Base-by-base conservation (phyloP, 2,329 filamentous ascomycete genomes). In the Pseudopyrenochaeta lycopersici region DNA sequence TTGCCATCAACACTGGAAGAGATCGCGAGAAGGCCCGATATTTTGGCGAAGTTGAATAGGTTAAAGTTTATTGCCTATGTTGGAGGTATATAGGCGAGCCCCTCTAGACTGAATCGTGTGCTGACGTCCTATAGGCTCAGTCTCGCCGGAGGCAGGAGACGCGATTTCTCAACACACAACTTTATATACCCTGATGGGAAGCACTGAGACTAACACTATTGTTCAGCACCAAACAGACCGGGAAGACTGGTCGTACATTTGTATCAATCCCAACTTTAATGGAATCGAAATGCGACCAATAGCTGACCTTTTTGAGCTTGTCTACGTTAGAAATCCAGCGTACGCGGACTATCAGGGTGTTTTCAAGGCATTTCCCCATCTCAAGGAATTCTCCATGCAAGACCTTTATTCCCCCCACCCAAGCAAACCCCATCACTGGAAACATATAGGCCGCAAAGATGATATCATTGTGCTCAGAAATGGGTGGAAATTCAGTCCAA, bases 381-480 rank as follows among this genome's bases (percentile, higher is more conserved):
- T 65, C 10, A 32, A 56, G 3, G 68, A 70, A 45, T 63, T 55
- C 23, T 58, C 64, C 2, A 67, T 59, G 61, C 51, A 54, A 6
- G 65, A 70, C 33, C 51, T 70, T 0, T 71, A 64, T 32, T 65
- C 64, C 2, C 62, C 56, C 40, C 66, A 69, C 29, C 62, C 64
- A 6, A 64, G 56, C 9, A 70, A 68, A 49, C 55, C 58, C n/a
- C 20, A 68, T 35, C 66, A 67, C 42, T 71, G 67, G 66, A 70
- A 58, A 33, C 56, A 63, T 39, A 63, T 66, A 51, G 52, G 62
- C 1, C 51, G 63, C 2, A 63, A 58, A 49, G 64, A 69, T 17
- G 60, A 69, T 15, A 56, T 68, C 10, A 63, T 69, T 2, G 43
- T 68, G 2, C 56, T 67, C 32, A 49, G 49, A 15, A 64, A 49